Evolutionary conservation across 257 asterid genomes (phyloP).

Genomic region (Solanum clarkiae): DNA sequence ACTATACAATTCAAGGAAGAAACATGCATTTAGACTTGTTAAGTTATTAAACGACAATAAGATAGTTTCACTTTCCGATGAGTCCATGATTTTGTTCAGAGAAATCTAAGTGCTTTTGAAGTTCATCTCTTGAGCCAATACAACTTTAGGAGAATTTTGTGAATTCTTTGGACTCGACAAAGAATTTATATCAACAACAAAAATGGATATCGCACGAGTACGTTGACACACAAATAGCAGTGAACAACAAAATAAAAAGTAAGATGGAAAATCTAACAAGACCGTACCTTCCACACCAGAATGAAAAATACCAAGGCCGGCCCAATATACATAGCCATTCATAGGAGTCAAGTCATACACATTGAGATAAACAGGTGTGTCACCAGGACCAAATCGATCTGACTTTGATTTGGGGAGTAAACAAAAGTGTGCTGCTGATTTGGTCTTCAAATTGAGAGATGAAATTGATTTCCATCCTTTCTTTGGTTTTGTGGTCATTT

Average conservation of each 20-base stretch:
- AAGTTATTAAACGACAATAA: background rate
- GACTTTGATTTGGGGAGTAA: slow-evolving; percentile 71
- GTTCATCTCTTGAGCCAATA: background rate
- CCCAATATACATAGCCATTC: slow-evolving; percentile 93
- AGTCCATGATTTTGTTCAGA: background rate
- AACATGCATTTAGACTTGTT: background rate
- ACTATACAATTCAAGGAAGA: background rate
- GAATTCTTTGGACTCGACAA: background rate
- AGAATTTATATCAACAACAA: background rate
- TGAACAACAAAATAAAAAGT: background rate
- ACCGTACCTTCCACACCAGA: slow-evolving; percentile 82
- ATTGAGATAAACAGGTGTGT: slow-evolving; percentile 71
- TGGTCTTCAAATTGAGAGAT: slow-evolving; percentile 42
- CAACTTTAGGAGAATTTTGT: background rate
- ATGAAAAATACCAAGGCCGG: slow-evolving; percentile 90
- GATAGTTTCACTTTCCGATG: background rate
- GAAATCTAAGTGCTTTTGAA: background rate
- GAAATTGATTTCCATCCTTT: slow-evolving; percentile 72
- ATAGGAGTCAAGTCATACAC: slow-evolving; percentile 86
- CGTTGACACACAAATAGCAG: background rate
- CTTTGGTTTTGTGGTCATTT: slow-evolving; percentile 57
- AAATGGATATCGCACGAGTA: background rate
- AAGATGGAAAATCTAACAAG: background rate
- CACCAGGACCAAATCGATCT: slow-evolving; percentile 37
- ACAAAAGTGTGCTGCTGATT: slow-evolving; percentile 65